These are phyloP conservation scores for Backusella westeae DNA, from an alignment of 192 early-diverging fungal species.

Conservation along the genomic window DNA sequence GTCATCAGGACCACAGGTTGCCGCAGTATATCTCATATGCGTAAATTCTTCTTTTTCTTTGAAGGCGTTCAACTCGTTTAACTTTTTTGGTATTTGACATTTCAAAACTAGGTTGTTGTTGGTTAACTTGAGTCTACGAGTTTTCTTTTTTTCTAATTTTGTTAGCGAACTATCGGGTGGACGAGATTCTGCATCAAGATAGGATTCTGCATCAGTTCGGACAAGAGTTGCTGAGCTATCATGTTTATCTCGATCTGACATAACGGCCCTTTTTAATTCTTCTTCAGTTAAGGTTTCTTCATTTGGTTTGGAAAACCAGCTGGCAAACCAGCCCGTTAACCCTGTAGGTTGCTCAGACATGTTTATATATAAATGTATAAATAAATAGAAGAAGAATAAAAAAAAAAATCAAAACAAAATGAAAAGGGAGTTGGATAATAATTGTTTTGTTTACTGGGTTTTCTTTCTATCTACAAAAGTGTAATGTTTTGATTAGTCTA, in stretches of 20 bases:
- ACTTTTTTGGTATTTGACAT: conserved; percentile 61
- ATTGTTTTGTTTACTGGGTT: not conserved
- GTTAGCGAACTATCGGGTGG: not conserved
- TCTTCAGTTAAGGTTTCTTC: not conserved
- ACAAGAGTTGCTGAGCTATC: not conserved
- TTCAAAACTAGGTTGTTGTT: conserved; percentile 72
- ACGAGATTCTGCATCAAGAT: not conserved
- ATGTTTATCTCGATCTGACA: not conserved
- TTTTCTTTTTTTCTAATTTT: not conserved
- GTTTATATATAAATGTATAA: not conserved
- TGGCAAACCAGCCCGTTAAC: not conserved
- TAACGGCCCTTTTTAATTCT: not conserved
- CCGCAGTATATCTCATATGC: conserved; percentile 93
- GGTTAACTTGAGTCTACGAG: conserved; percentile 54
- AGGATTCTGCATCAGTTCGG: not conserved
- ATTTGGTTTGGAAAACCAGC: not conserved
- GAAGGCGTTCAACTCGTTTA: conserved; percentile 47
- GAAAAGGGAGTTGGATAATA: not conserved
- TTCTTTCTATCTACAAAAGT: not conserved
- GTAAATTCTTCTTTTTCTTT: conserved; percentile 80
- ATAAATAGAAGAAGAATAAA: not conserved
- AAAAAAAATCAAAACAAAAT: not conserved
- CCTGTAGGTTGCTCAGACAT: not conserved
- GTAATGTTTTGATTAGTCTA: not conserved
- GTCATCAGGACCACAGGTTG: conserved; percentile 83